These are phyloP conservation scores for Skeletonema potamos DNA, from an alignment of 108 stramenopile species.

Conservation along the genomic window DNA sequence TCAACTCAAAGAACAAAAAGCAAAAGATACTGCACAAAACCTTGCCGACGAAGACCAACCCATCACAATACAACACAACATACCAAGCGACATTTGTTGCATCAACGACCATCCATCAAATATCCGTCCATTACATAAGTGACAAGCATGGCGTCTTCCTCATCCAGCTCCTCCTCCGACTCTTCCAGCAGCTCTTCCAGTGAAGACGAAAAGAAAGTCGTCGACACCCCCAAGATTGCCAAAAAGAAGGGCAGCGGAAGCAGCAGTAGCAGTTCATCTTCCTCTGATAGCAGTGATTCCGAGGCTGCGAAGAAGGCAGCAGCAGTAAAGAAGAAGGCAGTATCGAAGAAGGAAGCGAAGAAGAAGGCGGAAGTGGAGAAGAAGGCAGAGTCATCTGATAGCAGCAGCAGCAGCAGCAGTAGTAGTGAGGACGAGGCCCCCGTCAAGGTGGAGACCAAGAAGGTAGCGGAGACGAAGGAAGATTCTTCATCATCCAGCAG, in stretches of 20 bases:
- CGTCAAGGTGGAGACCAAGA: conserved; percentile 12
- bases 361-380: conserved; percentile 52
- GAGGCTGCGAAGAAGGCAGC: background rate
- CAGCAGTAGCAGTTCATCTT: background rate
- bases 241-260: background rate
- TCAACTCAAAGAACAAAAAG: background rate
- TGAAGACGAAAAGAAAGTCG: conserved; percentile 10
- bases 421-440: conserved; percentile 1
- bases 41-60: background rate
- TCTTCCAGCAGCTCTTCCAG: conserved; percentile 8
- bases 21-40: background rate
- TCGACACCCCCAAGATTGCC: background rate
- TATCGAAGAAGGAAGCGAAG: conserved; percentile 21
- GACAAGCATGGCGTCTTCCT: background rate
- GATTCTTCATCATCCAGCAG: conserved; percentile 25
- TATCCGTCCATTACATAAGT: background rate
- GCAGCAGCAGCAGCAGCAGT: conserved; percentile 5
- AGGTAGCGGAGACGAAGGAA: conserved; percentile 38
- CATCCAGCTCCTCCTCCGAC: conserved; percentile 4
- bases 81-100: background rate
- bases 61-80: no score
- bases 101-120: background rate
- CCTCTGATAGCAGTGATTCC: background rate
- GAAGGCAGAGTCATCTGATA: conserved; percentile 18
- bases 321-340: background rate